phyloP scores from a whole-genome alignment of 192 early-diverging fungal genomes.

The Linnemannia schmuckeri region DNA sequence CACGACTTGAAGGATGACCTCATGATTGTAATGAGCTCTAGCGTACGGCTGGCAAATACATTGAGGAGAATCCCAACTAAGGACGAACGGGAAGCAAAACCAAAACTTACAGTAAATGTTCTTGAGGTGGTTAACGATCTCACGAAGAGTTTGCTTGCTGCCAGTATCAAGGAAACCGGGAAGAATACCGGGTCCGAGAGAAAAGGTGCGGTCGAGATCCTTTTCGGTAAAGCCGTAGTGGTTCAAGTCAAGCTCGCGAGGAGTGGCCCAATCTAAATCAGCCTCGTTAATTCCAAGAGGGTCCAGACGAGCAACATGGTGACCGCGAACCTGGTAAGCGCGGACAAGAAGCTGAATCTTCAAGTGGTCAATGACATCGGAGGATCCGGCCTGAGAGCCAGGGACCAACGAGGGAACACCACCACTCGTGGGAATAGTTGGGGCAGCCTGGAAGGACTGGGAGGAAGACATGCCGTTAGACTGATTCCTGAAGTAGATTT shows the following conservation, averaged over 20 bases:
- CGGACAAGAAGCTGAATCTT: constrained; percentile 97
- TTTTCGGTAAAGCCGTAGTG: constrained; percentile 96
- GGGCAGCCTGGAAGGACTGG: constrained; percentile 86
- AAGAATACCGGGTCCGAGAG: constrained; percentile 94
- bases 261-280: constrained; percentile 64
- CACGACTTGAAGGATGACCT: constrained; percentile 14
- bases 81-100: neutral
- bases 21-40: constrained; percentile 8
- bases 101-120: constrained; percentile 84
- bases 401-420: constrained; percentile 70
- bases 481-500: constrained; percentile 93
- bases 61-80: neutral
- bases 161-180: constrained; percentile 84
- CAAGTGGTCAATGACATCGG: constrained; percentile 94
- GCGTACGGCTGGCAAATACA: neutral
- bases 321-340: constrained; percentile 97
- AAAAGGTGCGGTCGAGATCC: constrained; percentile 94
- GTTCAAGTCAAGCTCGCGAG: constrained; percentile 85
- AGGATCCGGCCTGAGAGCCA: constrained; percentile 56
- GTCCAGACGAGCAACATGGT: constrained; percentile 95
- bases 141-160: constrained; percentile 87
- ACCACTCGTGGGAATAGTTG: constrained; percentile 79
- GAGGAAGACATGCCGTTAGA: constrained; percentile 71
- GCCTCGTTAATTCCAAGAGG: constrained; percentile 88
- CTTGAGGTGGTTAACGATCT: constrained; percentile 88